phyloP scores from a whole-genome alignment of 768 basidiomycete species.

The Hygrocybe coccinea region DNA sequence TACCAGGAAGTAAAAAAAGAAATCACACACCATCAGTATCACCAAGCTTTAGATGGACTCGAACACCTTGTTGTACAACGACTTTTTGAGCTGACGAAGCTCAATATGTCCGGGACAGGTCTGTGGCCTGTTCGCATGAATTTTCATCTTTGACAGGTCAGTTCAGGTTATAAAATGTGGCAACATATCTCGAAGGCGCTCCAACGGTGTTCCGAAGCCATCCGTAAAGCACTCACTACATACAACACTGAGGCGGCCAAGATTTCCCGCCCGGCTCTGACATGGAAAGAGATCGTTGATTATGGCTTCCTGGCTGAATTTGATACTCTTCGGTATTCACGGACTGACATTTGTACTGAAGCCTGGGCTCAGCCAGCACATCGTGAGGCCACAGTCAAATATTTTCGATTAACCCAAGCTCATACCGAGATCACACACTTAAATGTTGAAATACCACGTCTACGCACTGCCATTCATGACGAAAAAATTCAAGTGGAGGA shows the following conservation, averaged over 20 bases:
- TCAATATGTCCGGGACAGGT: constrained; percentile 22
- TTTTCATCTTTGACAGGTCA: not conserved
- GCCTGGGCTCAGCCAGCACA: constrained; percentile 25
- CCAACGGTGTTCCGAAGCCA: constrained; percentile 26
- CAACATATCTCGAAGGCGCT: constrained; percentile 33
- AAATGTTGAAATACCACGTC: constrained; percentile 19
- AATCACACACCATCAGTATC: not conserved
- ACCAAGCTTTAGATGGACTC: not conserved
- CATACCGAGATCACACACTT: constrained; percentile 27
- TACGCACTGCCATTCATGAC: constrained; percentile 13
- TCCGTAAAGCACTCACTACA: constrained; percentile 24
- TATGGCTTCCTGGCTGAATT: constrained; percentile 28
- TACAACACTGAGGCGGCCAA: constrained; percentile 28
- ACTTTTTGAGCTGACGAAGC: constrained; percentile 15
- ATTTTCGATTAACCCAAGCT: constrained; percentile 26
- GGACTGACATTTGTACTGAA: constrained; percentile 22
- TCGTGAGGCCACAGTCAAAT: constrained; percentile 22
- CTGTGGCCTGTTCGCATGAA: constrained; percentile 13
- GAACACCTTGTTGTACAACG: not conserved
- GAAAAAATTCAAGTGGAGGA: constrained; percentile 1
- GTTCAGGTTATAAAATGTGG: constrained; percentile 31
- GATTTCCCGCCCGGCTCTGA: constrained; percentile 16
- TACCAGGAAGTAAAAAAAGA: constrained; percentile 9
- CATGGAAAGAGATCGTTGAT: constrained; percentile 18
- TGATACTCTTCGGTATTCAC: constrained; percentile 26